Percentiles rank a stretch among this genome's conserved stretches.
These are phyloP conservation scores for Diplodia intermedia DNA, from an alignment of 2,329 filamentous ascomycete genomes.

Conservation along the genomic window DNA sequence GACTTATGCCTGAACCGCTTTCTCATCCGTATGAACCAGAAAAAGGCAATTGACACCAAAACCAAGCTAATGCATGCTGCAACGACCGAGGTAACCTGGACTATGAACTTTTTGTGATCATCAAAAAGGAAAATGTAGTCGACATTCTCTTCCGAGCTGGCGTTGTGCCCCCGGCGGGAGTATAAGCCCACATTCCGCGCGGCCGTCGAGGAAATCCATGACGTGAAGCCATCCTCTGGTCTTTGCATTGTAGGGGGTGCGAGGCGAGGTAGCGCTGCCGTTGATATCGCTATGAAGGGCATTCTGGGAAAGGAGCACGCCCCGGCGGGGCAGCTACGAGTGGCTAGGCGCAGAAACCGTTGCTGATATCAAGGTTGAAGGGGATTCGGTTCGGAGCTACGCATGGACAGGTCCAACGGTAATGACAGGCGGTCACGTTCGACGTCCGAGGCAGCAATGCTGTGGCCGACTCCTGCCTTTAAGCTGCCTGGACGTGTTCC, in stretches of 20 bases:
- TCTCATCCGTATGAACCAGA: constrained; percentile 77
- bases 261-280: neutral
- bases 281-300: neutral
- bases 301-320: neutral
- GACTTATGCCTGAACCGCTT: constrained; percentile 77
- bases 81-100: constrained; percentile 46
- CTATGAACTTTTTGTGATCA: constrained; percentile 37
- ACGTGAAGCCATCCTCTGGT: neutral
- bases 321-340: constrained; percentile 1
- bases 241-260: neutral
- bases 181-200: neutral
- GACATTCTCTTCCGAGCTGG: neutral
- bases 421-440: constrained; percentile 23
- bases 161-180: neutral
- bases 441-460: constrained; percentile 7
- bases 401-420: constrained; percentile 14
- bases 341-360: neutral
- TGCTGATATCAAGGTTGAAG: constrained; percentile 10
- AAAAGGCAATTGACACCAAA: constrained; percentile 44
- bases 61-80: constrained; percentile 39
- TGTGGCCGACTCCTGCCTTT: constrained; percentile 3
- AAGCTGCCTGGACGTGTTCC: neutral
- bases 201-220: neutral
- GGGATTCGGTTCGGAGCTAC: neutral
- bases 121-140: constrained; percentile 35